Base-by-base conservation (phyloP, 179 eudicot species). In the Gypsophila paniculata region DNA sequence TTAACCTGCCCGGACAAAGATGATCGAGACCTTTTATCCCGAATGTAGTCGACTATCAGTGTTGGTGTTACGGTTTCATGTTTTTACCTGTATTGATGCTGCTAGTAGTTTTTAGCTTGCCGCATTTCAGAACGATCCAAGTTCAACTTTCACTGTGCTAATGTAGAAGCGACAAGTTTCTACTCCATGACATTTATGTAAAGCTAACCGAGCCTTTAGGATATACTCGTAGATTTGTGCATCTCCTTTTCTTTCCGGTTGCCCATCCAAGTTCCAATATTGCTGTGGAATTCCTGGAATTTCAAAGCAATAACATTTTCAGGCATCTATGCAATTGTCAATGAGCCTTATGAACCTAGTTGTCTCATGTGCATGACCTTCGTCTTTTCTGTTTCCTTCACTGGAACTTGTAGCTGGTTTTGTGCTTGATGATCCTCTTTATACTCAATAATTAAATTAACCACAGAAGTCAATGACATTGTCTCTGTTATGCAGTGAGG, bases 401-500 rank as follows among this genome's bases (percentile, higher is more conserved):
- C n/a, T n/a, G 63, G 23, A 63, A 32, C 7, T 17, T 38, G 4
- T 61, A 17, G 49, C 49, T 34, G 2, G 12, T 21, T 8, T 5
- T 19, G 0, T 25, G 42, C 9, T 34, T 15, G 19, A 4, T 1
- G 22, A 52, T 18, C 52, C 3, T 75, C 5, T 2, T 21, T 6
- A 6, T 44, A 32, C 19, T 21, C 21, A 61, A 7, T 69, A 6
- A 25, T 4, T 54, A 11, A 53, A 34, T 49, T 22, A 6, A 13
- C 12, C 10, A 17, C 18, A 62, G 19, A 12, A 44, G 49, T 18
- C n/a, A 10, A 26, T 64, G 25, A 26, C 26, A 29, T 1, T 67
- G 5, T 5, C 29, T 64, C 8, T 21, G 9, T 26, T 61, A 14
- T 15, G 2, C 79, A 94, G 99, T 72, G 95, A 91, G 79, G 92